Base-by-base conservation (phyloP, 176 grass and related monocot species). In the Lolium rigidum region DNA sequence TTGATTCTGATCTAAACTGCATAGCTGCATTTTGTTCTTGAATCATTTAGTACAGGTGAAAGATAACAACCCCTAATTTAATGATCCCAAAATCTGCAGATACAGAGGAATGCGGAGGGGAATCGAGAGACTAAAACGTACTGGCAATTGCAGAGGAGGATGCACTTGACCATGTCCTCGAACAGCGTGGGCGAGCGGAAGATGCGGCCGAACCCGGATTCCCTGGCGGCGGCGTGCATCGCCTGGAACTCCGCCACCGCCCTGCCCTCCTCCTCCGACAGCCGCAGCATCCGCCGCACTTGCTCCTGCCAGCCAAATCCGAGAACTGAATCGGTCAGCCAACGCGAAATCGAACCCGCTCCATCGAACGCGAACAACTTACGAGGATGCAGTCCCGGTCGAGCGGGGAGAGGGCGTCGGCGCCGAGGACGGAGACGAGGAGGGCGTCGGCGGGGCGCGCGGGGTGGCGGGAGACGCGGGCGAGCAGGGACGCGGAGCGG, bases 161-260 rank as follows among this genome's bases (percentile, higher is more conserved):
- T 93, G 90, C 92, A 92, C 86, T 97, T 97, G 88, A 92, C 81
- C 95, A 94, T 97, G 80, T 94, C 95, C 87, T 92, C 92, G 21
- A 97, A 94, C 76, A 97, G 81, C 7, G 90, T 94, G 18, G 95
- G 90, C 4, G 92, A 97, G 41, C 94, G 87, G 82, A 97, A 97
- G 80, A 97, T 59, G 47, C 87, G 87, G 37, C 94, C 92, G 31
- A 97, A 94, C 9, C 92, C 92, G 7, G 14, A 83, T 52, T 85
- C 65, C 69, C 82, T 89, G 17, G 90, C 92, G 62, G 44, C 74
- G 11, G 66, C 64, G 46, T 97, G 95, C 66, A 93, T 49, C 41
- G 75, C 39, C 61, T 95, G 95, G 79, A 97, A 97, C 68, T 86
- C 89, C 75, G 17, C 76, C 43, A 90, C 90, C 43, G 56, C 78